Evolutionary conservation across 805 yeast species (phyloP), one percentile per base, ranked within the genome.

Genomic region (Myxozyma melibiosi): DNA sequence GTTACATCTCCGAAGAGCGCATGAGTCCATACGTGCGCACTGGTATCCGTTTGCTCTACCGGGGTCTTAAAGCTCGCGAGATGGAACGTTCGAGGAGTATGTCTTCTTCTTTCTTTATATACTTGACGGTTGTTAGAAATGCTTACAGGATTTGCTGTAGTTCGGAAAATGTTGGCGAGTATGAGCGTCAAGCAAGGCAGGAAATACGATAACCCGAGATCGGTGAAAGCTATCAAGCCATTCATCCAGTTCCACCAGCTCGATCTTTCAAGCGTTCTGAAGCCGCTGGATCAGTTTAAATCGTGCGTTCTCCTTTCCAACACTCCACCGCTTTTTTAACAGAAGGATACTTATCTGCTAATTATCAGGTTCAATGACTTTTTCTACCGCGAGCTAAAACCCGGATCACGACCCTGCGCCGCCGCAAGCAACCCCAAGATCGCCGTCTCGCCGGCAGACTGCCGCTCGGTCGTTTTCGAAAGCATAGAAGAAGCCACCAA

Each of bases 1-100:
- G 99, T 0, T 80, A 88, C 44, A 83, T 92, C n/a, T 72, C 87
- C 67, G 98, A 92, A 69, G 99, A 92, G 67, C 90, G 90, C 66
- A 92, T 94, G 88, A 85, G 91, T 56, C 82, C 88, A 1, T 88
- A 88, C 66, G 94, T 94, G 9, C 77, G 97, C 47, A 69, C 94
- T 35, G 99, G 98, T 0, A 92, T 92, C 51, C 72, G 97, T 42
- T 72, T 92, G 42, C 74, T 92, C 1, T 92, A 92, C 71, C 83
- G 85, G 65, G 92, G 96, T 1, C 80, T 85, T 59, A 80, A 71
- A 30, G 80, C 80, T 56, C 76, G 78, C 42, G 74, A 86, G 2
- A 74, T 75, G 65, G 85, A 82, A 61, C 73, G 80, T 1, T 83
- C 76, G 58, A 76, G 84, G 60, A 61, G 64, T 61, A 51, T 30